phyloP scores from a whole-genome alignment of 306 rosid genomes.

The Dryas drummondii region DNA sequence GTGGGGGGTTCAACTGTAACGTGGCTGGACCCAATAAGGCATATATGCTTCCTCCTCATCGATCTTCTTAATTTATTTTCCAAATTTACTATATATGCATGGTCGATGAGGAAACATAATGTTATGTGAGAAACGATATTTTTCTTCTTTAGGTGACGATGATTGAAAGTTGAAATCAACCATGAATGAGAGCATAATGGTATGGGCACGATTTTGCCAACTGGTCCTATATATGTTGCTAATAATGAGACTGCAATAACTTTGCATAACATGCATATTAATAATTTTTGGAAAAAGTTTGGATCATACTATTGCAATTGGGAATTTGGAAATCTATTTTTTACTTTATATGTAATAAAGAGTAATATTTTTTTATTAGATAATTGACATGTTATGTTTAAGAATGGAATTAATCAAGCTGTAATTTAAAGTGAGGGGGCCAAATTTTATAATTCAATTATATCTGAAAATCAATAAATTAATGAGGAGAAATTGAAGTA shows the following conservation, averaged over 20 bases:
- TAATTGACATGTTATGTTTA: too few relatives aligned
- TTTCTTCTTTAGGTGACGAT: conserved; percentile 16
- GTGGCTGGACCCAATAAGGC: not conserved
- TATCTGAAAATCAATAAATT: too few relatives aligned
- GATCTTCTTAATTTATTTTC: not conserved
- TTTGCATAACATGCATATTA: not conserved
- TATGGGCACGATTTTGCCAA: conserved; percentile 42
- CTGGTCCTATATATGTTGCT: conserved; percentile 5
- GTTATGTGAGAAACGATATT: not conserved
- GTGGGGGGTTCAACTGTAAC: not conserved
- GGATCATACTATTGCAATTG: too few relatives aligned
- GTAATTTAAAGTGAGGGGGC: too few relatives aligned
- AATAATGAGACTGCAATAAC: not conserved
- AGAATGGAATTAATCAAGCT: too few relatives aligned
- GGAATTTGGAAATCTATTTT: too few relatives aligned
- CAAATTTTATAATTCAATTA: too few relatives aligned
- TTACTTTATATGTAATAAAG: too few relatives aligned
- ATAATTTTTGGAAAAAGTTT: too few relatives aligned
- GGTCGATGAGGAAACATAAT: not conserved
- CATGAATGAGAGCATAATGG: conserved; percentile 5
- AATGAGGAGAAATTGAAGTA: too few relatives aligned
- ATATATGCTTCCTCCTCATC: not conserved
- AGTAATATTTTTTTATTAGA: too few relatives aligned
- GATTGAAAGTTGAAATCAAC: not conserved
- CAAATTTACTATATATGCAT: not conserved